These are phyloP conservation scores for Pseudophaeomoniella oleicola DNA, from an alignment of 2,329 filamentous ascomycete species.

Conservation along the genomic window DNA sequence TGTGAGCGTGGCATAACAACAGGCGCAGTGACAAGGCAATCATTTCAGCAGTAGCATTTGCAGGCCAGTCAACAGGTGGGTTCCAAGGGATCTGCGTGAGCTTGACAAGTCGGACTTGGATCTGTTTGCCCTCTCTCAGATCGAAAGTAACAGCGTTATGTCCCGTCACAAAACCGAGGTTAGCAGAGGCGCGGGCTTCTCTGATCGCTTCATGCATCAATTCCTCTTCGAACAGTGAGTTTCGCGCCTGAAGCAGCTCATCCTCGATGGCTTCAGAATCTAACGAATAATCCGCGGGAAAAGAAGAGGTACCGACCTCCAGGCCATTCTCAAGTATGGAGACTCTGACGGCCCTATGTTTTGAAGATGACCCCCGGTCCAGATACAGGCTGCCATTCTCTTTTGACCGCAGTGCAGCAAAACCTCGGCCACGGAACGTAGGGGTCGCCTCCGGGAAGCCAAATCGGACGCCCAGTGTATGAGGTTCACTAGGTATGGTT, in stretches of 20 bases:
- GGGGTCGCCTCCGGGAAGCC: constrained; percentile 63
- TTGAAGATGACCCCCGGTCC: constrained; percentile 43
- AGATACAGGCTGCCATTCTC: constrained; percentile 62
- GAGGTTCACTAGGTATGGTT: constrained; percentile 55
- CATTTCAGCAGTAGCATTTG: constrained; percentile 45
- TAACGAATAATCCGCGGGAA: background rate
- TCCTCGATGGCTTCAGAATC: constrained; percentile 25
- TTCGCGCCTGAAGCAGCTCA: constrained; percentile 21
- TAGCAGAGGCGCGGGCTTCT: constrained; percentile 60
- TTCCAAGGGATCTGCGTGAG: constrained; percentile 17
- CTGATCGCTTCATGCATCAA: constrained; percentile 79
- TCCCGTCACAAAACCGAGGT: constrained; percentile 53
- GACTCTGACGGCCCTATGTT: constrained; percentile 51
- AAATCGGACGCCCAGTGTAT: constrained; percentile 72
- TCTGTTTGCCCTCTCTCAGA: constrained; percentile 36
- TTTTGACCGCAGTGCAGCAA: constrained; percentile 62
- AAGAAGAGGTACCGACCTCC: constrained; percentile 6
- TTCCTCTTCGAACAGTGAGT: constrained; percentile 49
- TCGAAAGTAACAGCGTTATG: constrained; percentile 43
- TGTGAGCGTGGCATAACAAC: constrained; percentile 65
- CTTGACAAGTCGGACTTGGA: constrained; percentile 54
- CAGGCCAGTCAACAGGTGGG: constrained; percentile 13
- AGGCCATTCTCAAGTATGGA: constrained; percentile 6
- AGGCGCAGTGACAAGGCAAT: constrained; percentile 57
- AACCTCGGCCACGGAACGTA: constrained; percentile 53